Base-by-base conservation (phyloP, 139 green algal species). In the Gonium pectorale region DNA sequence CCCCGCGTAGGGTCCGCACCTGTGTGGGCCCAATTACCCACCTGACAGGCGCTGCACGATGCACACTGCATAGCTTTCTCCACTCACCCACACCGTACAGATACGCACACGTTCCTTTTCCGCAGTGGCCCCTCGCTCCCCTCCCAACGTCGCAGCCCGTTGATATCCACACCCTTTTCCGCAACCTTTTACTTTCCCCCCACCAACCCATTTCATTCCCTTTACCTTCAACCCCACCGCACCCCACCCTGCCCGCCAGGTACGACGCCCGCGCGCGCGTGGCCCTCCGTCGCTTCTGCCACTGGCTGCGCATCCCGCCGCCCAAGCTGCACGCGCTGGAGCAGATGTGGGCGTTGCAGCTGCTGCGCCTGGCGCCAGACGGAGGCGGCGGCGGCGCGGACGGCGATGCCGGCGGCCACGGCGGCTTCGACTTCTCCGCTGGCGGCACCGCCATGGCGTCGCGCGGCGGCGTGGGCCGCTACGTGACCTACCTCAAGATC, bases 211-310 rank as follows among this genome's bases (percentile, higher is more conserved):
- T 22, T 22, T 6, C 56, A 33, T 9, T 22, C 56, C 56, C 6
- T 22, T 22, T 22, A 29, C 17, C 27, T 22, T 22, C 56, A 64
- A 40, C n/a, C 64, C 38, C 51, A 75, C 63, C 67, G 51, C 9
- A 68, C 35, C 3, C 33, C 79, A 35, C 81, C 69, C 26, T 29
- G 6, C 51, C 91, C 40, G 80, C 88, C 22, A 95, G 89, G 90
- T 98, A 98, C 80, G 95, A 98, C 74, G 91, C 95, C 3, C 83
- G 95, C 6, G 87, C 90, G 21, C 81, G 95, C 0, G 85, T 91
- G 54, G 93, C 95, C 2, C 86, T 98, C 43, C 90, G 90, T 52
- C 86, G 90, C 2, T 88, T 97, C 5, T 90, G 91, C 29, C 74
- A 91, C 74, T 98, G 95, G 95, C 88, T 96, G 67, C 83, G 90